Evolutionary conservation across 2,329 filamentous ascomycete species (phyloP), one percentile per base, ranked within the genome.

Genomic region (Colletotrichum aenigma): DNA sequence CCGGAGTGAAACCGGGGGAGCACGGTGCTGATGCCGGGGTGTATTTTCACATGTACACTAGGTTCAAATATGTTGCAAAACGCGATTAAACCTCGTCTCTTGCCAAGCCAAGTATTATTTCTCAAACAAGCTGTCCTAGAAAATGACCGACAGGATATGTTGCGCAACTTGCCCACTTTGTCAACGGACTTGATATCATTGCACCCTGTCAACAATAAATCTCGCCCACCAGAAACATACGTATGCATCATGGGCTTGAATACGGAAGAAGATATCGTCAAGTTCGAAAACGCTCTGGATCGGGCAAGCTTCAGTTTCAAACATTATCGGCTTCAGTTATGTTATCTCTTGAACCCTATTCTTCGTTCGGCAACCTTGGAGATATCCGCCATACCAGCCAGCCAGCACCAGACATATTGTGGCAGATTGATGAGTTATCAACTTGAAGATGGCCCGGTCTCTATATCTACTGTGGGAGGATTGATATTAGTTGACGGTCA

Each of bases 51-150:
- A 26, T 26, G 26, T 61, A 24, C 24, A 24, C 24, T 24, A 18
- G 10, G 12, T 61, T 48, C 38, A 10, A 48, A 48, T 0, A 3
- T 6, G 2, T n/a, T n/a, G 38, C 38, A 4, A 0, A 0, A 10
- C 2, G 38, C 18, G 38, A n/a, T 0, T 3, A 3, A 48, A n/a
- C 1, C 8, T 48, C 38, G 9, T 48, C 38, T 48, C 8, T n/a
- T 48, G 18, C 18, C 18, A n/a, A 26, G 24, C 24, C 24, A 24
- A 24, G 24, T 24, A 24, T 24, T 24, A 24, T 24, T 24, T 24
- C 24, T 24, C 24, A 24, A 24, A 24, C 6, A 36, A 36, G 34
- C 34, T 36, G 2, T 16, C 34, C 13, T 36, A 36, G 34, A 36
- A 36, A 36, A 36, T 36, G 34, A 36, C 34, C 13, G 13, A 15